Base-by-base conservation (phyloP, 1,139 yeast genomes). In the Hemisphaericaspora lyxosophila region DNA sequence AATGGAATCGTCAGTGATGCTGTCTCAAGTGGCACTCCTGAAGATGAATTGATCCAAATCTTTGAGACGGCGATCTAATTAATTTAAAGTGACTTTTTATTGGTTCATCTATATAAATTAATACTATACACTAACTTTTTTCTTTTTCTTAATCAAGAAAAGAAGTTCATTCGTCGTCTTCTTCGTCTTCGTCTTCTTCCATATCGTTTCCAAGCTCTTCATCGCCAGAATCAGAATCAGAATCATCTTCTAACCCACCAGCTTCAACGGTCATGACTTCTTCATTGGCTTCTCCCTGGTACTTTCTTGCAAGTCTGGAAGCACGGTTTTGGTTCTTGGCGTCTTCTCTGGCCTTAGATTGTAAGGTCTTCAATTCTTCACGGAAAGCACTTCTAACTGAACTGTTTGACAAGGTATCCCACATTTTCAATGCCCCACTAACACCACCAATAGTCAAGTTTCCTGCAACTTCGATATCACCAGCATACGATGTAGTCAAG, bases 401-500 rank as follows among this genome's bases (percentile, higher is more conserved):
- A 44, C 78, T 70, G 64, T 92, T 92, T 41, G 88, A 78, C 60
- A 90, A 83, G 6, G 85, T 76, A 62, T 92, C 97, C 96, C 97
- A 94, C 66, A 92, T 77, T 63, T 89, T 90, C 59, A 92, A 73
- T 11, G 84, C 80, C 24, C 89, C 89, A 40, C 76, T 75, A 33
- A 86, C 88, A 56, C 99, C 99, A 50, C 96, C 98, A 45, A 88
- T 78, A 19, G 82, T 83, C 46, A 92, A 61, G 53, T 84, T 80
- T 48, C 96, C 96, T 4, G 90, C 83, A 33, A 87, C 85, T 60
- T 87, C 97, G 39, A 78, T 67, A 60, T 92, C 98, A 35, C 90
- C 85, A 8, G 96, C 94, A 67, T 89, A 94, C 7, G 85, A 69
- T 15, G 87, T 72, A 9, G 90, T 75, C 53, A 94, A 78, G 13